Conservation (phyloP, 2,329 filamentous ascomycete genomes). For the Triangularia setosa region DNA sequence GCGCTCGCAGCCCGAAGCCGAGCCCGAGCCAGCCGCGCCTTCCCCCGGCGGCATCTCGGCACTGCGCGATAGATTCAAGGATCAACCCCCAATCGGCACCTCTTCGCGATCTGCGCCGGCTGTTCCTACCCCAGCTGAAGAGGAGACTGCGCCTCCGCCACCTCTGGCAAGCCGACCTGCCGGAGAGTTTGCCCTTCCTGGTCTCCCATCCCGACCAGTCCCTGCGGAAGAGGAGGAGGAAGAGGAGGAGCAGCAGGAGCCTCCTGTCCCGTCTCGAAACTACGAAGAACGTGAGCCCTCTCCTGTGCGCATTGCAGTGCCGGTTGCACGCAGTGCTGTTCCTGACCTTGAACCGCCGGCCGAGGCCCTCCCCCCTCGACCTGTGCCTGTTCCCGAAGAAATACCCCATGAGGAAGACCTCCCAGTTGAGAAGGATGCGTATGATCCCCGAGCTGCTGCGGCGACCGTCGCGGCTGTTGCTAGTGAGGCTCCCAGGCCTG, state of each 20-base stretch:
- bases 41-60: constrained; percentile 65
- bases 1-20: constrained; percentile 44
- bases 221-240: constrained; percentile 55
- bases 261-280: constrained; percentile 32
- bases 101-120: constrained; percentile 34
- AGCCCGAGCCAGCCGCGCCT: constrained; percentile 37
- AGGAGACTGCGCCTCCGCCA: constrained; percentile 56
- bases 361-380: constrained; percentile 50
- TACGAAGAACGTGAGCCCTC: constrained; percentile 52
- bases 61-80: constrained; percentile 78
- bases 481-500: constrained; percentile 39
- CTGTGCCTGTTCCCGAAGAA: constrained; percentile 49
- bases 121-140: constrained; percentile 39
- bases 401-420: constrained; percentile 63
- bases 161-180: constrained; percentile 66
- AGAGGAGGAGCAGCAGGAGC: constrained; percentile 42
- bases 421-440: constrained; percentile 58
- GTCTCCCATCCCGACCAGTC: constrained; percentile 60
- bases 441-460: constrained; percentile 57
- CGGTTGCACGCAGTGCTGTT: constrained; percentile 64
- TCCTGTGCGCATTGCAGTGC: constrained; percentile 81
- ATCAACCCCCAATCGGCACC: constrained; percentile 65
- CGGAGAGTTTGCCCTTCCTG: constrained; percentile 74
- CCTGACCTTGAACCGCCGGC: constrained; percentile 47
- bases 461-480: constrained; percentile 53